These are phyloP conservation scores for Aspergillus piperis DNA, from an alignment of 2,329 filamentous ascomycete genomes.

Conservation along the genomic window DNA sequence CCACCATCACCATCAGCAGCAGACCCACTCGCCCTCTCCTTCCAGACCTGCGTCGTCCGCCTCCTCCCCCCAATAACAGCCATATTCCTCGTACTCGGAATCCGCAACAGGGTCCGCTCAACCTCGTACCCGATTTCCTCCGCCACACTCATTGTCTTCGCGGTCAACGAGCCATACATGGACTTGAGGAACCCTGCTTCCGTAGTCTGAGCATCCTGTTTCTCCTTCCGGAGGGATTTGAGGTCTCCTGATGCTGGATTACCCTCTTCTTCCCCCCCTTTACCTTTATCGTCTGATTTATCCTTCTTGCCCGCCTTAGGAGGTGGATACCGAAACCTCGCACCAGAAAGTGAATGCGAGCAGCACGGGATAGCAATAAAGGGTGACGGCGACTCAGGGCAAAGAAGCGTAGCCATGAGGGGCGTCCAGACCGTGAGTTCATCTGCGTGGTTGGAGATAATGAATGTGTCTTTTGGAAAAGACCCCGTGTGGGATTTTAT, in stretches of 20 bases:
- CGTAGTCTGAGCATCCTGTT: conserved; percentile 30
- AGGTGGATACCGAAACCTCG: conserved; percentile 61
- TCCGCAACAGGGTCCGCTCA: conserved; percentile 83
- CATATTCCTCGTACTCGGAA: conserved; percentile 87
- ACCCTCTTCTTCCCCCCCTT: background rate
- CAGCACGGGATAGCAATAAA: conserved; percentile 97
- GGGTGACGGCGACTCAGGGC: conserved; percentile 62
- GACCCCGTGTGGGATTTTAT: conserved; percentile 53
- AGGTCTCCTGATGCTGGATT: conserved; percentile 41
- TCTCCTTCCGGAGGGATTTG: conserved; percentile 40
- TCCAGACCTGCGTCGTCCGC: conserved; percentile 19
- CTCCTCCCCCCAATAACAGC: conserved; percentile 69
- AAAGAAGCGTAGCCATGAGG: conserved; percentile 69
- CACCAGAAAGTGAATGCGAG: conserved; percentile 80
- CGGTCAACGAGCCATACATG: conserved; percentile 79
- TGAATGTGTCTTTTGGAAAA: conserved; percentile 77
- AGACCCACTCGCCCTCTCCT: conserved; percentile 39
- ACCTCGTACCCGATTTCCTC: conserved; percentile 71
- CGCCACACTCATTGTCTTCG: conserved; percentile 72
- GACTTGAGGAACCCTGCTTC: conserved; percentile 54
- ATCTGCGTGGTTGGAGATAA: conserved; percentile 96
- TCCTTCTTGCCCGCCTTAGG: conserved; percentile 23
- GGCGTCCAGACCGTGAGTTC: conserved; percentile 97
- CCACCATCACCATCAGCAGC: background rate
- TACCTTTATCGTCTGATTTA: conserved; percentile 14